Evolutionary conservation across 495 filamentous ascomycete species (phyloP), one percentile per base, ranked within the genome.

Genomic region (Penicillium cinerascens): DNA sequence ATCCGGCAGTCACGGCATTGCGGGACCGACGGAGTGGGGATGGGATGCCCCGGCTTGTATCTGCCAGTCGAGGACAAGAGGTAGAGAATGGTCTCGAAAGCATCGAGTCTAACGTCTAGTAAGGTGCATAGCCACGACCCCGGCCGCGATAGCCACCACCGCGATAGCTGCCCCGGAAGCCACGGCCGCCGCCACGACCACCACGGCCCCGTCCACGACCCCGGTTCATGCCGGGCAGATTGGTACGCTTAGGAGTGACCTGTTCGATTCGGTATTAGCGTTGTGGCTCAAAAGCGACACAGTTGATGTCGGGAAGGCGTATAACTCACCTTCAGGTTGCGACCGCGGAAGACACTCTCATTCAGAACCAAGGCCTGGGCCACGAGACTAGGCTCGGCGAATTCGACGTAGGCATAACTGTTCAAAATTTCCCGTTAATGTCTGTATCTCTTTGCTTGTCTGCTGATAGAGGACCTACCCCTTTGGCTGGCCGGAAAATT

Each of bases 341-440:
- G 82, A 45, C 91, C 93, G 55, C 92, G 89, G 72, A 99, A 96
- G 53, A 95, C 83, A 69, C 91, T 97, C 69, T 97, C 95, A 63
- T 99, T 97, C 56, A 99, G 74, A 16, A 96, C 90, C 44, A 99
- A 80, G 11, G 95, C 95, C 67, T 95, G 88, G 21, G 89, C 88
- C 49, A 99, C 92, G 26, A 96, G 79, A 67, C 85, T 89, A 25
- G 95, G 93, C 71, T 99, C 95, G 16, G 90, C 87, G 62, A 99
- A 99, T 70, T 99, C 95, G 50, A 99, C 95, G 71, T 99, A 99
- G 59, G 95, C 95, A 71, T 99, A 99, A 26, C 92, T 97, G 71
- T 66, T 64, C 21, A 38, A 2, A 6, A n/a, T 44, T 9, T 6
- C 23, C 21, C 17, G 27, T 51, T 41, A 51, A 21, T 16, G 18